These are phyloP conservation scores for Fibroporia radiculosa DNA, from an alignment of 768 basidiomycete genomes.

Conservation along the genomic window DNA sequence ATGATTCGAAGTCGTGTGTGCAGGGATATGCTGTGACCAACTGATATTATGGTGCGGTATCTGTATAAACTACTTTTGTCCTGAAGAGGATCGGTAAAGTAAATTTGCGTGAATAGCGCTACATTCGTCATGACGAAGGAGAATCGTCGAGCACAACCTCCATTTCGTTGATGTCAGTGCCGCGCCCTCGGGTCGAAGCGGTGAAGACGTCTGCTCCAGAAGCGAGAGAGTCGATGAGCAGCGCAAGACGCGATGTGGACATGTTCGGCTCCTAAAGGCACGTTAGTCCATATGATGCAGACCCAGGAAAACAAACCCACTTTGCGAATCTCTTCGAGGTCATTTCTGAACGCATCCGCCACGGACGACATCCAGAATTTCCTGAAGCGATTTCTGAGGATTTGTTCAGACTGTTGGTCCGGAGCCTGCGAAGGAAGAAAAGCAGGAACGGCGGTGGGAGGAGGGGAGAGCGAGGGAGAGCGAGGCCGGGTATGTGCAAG, in stretches of 20 bases:
- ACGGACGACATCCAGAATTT: conserved; percentile 86
- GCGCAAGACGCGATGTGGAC: conserved; percentile 53
- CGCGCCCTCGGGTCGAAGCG: conserved; percentile 26
- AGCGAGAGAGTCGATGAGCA: conserved; percentile 79
- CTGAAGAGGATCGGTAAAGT: no score
- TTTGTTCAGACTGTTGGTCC: conserved; percentile 37
- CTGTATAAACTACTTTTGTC: no score
- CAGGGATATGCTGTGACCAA: no score
- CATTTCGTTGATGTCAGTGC: conserved; percentile 53
- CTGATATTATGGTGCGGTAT: no score
- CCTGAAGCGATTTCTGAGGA: conserved; percentile 59
- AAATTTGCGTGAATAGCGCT: no score
- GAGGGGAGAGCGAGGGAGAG: conserved; percentile 27
- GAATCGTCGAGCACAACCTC: conserved; percentile 52
- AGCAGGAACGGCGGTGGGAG: conserved; percentile 38
- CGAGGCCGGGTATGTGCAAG: no score
- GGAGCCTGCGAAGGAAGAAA: conserved; percentile 40
- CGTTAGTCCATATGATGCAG: background rate
- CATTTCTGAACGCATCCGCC: conserved; percentile 75
- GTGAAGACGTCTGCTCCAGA: conserved; percentile 70
- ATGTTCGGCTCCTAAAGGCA: conserved; percentile 54
- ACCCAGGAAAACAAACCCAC: conserved; percentile 29
- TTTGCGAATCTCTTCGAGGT: conserved; percentile 79
- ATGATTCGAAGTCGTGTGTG: no score
- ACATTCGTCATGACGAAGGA: no score